Evolutionary conservation across 2,329 filamentous ascomycete species (phyloP).

Genomic region (Alternaria sp.): DNA sequence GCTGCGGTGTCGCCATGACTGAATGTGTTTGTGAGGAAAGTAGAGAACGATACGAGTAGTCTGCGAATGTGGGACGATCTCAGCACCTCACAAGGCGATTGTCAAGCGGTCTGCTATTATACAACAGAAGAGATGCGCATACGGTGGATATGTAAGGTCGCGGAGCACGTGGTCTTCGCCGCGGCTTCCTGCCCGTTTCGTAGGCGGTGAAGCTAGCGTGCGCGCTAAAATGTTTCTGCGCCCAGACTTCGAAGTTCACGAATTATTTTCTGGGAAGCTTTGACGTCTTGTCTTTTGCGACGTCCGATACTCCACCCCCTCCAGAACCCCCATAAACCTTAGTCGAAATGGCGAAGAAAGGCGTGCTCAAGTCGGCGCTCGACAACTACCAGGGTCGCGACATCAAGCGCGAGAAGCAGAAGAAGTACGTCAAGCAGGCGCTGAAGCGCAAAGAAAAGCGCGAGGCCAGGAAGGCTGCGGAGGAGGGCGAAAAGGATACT

Average conservation of each 20-base stretch:
- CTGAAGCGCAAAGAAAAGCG: conserved; percentile 15
- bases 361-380: conserved; percentile 65
- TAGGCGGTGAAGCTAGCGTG: conserved; percentile 40
- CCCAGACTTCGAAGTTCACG: conserved; percentile 43
- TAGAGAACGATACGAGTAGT: background rate
- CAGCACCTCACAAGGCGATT: background rate
- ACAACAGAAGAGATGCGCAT: background rate
- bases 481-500: conserved; percentile 21
- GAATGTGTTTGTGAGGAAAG: background rate
- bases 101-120: background rate
- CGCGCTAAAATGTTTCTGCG: conserved; percentile 37
- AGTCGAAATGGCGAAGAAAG: conserved; percentile 48
- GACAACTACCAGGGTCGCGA: conserved; percentile 67
- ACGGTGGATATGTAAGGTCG: conserved; percentile 15
- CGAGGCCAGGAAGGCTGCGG: conserved; percentile 4
- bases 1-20: conserved; percentile 31
- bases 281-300: conserved; percentile 16
- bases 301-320: background rate
- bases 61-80: too few relatives aligned
- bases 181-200: conserved; percentile 32
- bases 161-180: conserved; percentile 31
- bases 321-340: background rate
- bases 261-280: conserved; percentile 36
- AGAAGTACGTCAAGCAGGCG: conserved; percentile 19
- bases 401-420: conserved; percentile 73